phyloP scores from a whole-genome alignment of 176 grass and related monocot genomes.

The Aegilops umbellulata region DNA sequence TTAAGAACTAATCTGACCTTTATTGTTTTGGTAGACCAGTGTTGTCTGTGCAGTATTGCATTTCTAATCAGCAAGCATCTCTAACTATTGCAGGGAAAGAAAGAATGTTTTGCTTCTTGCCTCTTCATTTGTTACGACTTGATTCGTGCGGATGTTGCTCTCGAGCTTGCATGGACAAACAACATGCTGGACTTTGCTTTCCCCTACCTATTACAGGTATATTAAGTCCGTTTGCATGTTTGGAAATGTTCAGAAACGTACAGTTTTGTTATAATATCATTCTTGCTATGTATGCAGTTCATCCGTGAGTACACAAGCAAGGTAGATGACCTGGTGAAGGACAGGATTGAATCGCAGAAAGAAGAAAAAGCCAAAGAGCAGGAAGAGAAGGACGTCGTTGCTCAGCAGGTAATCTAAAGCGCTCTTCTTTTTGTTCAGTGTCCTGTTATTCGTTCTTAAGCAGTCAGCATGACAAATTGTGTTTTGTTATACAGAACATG shows the following conservation, averaged over 20 bases:
- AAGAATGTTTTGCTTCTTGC: constrained; percentile 97
- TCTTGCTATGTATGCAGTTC: constrained; percentile 41
- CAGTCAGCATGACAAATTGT: neutral
- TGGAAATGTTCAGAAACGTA: neutral
- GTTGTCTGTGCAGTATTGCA: neutral
- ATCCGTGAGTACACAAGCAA: constrained; percentile 92
- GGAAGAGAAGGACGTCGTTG: constrained; percentile 84
- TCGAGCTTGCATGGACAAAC: constrained; percentile 99
- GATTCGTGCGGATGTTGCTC: constrained; percentile 86
- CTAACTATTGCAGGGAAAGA: constrained; percentile 80
- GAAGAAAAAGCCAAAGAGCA: constrained; percentile 86
- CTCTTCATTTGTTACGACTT: constrained; percentile 98
- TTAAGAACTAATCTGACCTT: neutral
- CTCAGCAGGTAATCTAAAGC: constrained; percentile 66
- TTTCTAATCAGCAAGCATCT: constrained; percentile 23
- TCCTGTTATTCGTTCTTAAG: neutral
- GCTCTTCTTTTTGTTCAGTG: neutral
- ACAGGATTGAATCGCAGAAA: constrained; percentile 75
- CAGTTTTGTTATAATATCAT: neutral
- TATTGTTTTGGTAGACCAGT: constrained; percentile 3
- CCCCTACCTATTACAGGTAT: constrained; percentile 96
- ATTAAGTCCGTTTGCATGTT: neutral
- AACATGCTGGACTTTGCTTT: constrained; percentile 97
- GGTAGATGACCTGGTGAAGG: constrained; percentile 92
- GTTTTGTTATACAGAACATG: constrained; percentile 83